Base-by-base conservation (phyloP, 2,329 filamentous ascomycete genomes). In the Periconia sp. region DNA sequence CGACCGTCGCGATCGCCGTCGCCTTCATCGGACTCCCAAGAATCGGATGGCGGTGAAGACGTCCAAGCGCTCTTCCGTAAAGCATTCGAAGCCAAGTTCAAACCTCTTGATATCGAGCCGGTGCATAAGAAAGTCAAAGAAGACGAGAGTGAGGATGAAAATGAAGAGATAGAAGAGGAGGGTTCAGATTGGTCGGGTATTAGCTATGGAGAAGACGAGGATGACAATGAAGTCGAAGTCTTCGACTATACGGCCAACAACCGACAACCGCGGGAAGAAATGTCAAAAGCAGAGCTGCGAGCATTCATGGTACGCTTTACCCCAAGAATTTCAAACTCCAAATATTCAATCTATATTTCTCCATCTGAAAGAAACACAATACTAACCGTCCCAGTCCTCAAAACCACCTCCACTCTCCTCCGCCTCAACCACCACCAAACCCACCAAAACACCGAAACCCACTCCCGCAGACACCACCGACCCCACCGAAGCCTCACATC, bases 31-130 rank as follows among this genome's bases (percentile, higher is more conserved):
- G 55, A 45, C n/a, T 65, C 64, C 3, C 63, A 70, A 45, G 62
- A 70, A 27, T 64, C 62, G 9, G 71, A 69, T n/a, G 71, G 76
- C 41, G 8, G 23, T 27, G 78, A 83, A 59, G 82, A 86, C 54
- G 81, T 89, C 13, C 85, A 90, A 62, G 90, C 88, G 52, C 82
- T 92, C 53, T 90, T 99, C 66, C 86, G 87, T 53, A 85, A 85
- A 62, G 89, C 93, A 70, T 97, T 97, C 69, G 94, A 97, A 75
- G 85, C 90, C 27, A 87, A 89, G 69, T 97, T 97, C 77, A 84
- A 86, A 69, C 91, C 93, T 9, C 73, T 96, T 40, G 79, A 79
- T 11, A 55, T 62, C 15, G 66, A 67, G 41, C 71, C 74, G 2
- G 66, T 73, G 51, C 69, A 57, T 55, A 48, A 52, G 19, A 66